Percentiles rank a stretch among this genome's conserved stretches.
These are phyloP conservation scores for Penicillium paneum DNA, from an alignment of 2,329 filamentous ascomycete species.

Conservation along the genomic window DNA sequence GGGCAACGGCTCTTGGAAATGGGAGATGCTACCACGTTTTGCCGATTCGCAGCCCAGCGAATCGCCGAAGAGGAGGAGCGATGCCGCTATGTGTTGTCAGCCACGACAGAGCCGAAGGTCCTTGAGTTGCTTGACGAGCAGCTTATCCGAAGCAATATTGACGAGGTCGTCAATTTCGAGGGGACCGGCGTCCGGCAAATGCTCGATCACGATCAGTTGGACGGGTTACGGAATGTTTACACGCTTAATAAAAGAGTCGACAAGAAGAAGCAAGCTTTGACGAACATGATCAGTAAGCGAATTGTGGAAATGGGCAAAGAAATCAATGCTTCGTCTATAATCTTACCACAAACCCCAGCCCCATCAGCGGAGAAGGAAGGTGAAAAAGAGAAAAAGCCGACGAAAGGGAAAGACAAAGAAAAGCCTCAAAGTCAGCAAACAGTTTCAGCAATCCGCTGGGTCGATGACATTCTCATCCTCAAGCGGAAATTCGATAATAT, in stretches of 20 bases:
- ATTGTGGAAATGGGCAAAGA: conserved; percentile 77
- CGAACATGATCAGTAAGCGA: conserved; percentile 66
- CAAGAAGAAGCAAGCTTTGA: conserved; percentile 66
- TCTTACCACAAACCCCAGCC: conserved; percentile 42
- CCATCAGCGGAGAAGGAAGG: conserved; percentile 50
- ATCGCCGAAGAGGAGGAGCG: conserved; percentile 78
- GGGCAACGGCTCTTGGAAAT: conserved; percentile 71
- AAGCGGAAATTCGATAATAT: conserved; percentile 89
- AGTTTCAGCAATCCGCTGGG: conserved; percentile 86
- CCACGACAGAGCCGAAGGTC: conserved; percentile 69
- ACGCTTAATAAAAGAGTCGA: conserved; percentile 76
- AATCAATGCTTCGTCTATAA: conserved; percentile 66
- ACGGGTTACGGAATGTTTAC: conserved; percentile 79
- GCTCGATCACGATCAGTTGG: conserved; percentile 81
- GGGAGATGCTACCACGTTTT: conserved; percentile 77
- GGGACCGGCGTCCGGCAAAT: conserved; percentile 80
- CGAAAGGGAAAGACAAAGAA: conserved; percentile 47
- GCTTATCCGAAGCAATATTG: conserved; percentile 72
- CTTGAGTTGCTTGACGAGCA: conserved; percentile 73
- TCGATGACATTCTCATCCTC: conserved; percentile 79
- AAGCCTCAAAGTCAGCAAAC: conserved; percentile 73
- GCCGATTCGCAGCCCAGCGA: conserved; percentile 69
- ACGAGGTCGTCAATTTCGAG: conserved; percentile 80
- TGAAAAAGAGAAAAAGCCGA: conserved; percentile 50
- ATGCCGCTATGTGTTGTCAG: conserved; percentile 76